Percentiles rank a stretch among this genome's conserved stretches.
phyloP scores from a whole-genome alignment of 345 rosid species.

The Garcia nutans region DNA sequence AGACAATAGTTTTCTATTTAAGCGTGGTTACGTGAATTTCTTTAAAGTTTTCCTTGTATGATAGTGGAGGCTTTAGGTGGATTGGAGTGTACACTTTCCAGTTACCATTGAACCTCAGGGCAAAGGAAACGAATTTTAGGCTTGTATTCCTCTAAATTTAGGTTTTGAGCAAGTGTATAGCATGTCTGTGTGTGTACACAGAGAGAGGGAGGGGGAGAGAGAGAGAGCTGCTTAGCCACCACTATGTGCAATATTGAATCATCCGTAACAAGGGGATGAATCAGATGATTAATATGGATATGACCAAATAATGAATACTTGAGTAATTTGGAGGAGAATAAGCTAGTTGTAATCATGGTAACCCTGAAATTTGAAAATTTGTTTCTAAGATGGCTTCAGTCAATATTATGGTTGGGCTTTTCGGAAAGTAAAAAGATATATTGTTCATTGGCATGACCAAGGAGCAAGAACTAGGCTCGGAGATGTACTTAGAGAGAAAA shows the following conservation, averaged over 20 bases:
- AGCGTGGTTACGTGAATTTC: not conserved
- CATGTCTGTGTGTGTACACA: no score
- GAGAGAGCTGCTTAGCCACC: no score
- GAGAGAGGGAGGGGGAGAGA: no score
- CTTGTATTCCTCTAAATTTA: not conserved
- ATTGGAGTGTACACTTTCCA: not conserved
- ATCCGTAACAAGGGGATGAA: not conserved
- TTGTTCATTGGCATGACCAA: not conserved
- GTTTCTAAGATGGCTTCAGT: not conserved
- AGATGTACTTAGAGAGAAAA: not conserved
- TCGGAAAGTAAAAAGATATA: not conserved
- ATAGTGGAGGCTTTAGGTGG: not conserved
- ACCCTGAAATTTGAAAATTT: not conserved
- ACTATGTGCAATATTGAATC: not conserved
- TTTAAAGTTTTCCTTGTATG: not conserved
- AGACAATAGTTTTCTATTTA: not conserved
- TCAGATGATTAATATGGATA: not conserved
- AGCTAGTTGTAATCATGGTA: not conserved
- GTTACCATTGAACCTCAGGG: not conserved
- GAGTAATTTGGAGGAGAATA: not conserved
- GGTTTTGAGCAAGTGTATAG: not conserved
- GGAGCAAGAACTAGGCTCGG: not conserved
- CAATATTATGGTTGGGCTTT: not conserved
- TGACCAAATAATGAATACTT: no score
- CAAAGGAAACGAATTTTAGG: no score